Evolutionary conservation across 1,284 basidiomycete genomes (phyloP).

Genomic region (Dichomitus squalens): DNA sequence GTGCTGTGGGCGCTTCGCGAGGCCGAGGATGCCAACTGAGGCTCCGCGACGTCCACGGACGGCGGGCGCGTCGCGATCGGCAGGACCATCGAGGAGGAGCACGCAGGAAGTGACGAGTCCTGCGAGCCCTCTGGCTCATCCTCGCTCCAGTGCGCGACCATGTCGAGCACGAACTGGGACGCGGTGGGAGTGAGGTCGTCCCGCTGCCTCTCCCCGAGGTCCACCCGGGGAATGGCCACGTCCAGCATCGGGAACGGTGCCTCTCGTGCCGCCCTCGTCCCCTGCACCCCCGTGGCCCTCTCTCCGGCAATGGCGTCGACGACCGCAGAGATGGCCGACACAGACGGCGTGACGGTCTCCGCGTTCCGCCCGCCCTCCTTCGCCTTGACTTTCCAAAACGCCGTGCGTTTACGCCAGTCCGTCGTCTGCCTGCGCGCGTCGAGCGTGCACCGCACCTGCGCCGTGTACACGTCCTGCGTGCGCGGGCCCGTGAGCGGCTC

Average conservation of each 20-base stretch:
- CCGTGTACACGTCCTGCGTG: constrained; percentile 48
- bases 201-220: neutral
- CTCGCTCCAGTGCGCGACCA: neutral
- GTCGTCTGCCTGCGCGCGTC: constrained; percentile 45
- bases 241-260: neutral
- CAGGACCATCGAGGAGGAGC: constrained; percentile 22
- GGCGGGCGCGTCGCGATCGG: constrained; percentile 4
- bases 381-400: constrained; percentile 52
- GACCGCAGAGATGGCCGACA: constrained; percentile 54
- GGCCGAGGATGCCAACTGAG: constrained; percentile 23
- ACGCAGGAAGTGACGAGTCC: constrained; percentile 10
- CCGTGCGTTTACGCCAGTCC: constrained; percentile 42
- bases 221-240: neutral
- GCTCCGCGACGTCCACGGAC: constrained; percentile 5
- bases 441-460: constrained; percentile 50
- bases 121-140: neutral
- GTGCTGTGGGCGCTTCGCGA: constrained; percentile 8
- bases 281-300: constrained; percentile 40
- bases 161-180: neutral
- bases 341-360: constrained; percentile 48
- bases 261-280: constrained; percentile 18
- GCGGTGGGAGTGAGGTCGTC: neutral
- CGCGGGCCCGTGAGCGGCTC: constrained; percentile 44
- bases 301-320: constrained; percentile 42
- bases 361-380: constrained; percentile 36